These are phyloP conservation scores for Globisporangium parvum DNA, from an alignment of 352 stramenopile species.

Conservation along the genomic window DNA sequence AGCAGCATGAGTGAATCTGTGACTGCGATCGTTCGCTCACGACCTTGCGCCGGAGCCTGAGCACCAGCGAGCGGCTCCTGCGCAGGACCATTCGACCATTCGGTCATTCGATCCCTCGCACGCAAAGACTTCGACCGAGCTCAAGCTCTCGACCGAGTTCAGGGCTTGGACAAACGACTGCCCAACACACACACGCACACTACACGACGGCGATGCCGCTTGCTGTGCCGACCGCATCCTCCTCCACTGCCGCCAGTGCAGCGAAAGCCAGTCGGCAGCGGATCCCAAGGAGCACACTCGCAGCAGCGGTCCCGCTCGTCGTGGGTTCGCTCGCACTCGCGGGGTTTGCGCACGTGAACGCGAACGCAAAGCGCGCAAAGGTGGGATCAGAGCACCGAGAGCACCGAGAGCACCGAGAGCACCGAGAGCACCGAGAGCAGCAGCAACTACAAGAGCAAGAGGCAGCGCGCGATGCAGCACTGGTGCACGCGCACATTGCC, in stretches of 20 bases:
- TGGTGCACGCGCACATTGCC: conserved; percentile 6
- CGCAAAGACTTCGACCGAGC: too few species aligned
- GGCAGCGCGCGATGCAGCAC: neutral
- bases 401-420: neutral
- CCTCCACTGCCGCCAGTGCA: too few species aligned
- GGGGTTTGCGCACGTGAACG: conserved; percentile 11
- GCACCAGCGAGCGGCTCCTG: too few species aligned
- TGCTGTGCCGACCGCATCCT: neutral
- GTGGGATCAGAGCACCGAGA: neutral
- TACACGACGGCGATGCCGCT: neutral
- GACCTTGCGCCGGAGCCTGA: too few species aligned
- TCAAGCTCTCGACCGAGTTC: neutral
- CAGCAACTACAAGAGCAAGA: neutral
- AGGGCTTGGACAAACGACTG: too few species aligned
- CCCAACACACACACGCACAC: too few species aligned
- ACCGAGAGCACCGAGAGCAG: neutral
- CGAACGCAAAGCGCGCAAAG: conserved; percentile 5
- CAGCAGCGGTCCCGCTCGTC: conserved; percentile 7
- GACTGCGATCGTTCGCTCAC: too few species aligned
- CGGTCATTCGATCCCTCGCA: neutral
- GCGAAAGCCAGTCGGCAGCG: too few species aligned
- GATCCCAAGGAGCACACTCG: too few species aligned
- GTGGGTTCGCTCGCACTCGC: conserved; percentile 10
- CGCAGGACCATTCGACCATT: neutral
- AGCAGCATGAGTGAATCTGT: too few species aligned